Percentiles rank a stretch among this genome's conserved stretches.
These are phyloP conservation scores for Diaporthe longicolla DNA, from an alignment of 2,329 filamentous ascomycete species.

Conservation along the genomic window DNA sequence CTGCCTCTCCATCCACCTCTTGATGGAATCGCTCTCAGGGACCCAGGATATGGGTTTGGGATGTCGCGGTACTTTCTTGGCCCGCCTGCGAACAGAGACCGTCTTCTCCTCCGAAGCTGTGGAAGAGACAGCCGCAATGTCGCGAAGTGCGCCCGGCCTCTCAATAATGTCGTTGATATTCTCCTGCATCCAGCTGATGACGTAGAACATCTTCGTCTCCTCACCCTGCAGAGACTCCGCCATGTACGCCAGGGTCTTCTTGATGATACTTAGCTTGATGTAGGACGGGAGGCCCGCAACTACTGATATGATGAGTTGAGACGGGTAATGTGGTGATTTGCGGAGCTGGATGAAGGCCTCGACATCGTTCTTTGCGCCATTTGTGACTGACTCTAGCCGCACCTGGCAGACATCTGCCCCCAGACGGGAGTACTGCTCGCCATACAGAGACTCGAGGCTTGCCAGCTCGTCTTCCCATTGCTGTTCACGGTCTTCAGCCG, in stretches of 20 bases:
- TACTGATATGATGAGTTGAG: slow-evolving; percentile 77
- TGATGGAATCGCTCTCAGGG: slow-evolving; percentile 70
- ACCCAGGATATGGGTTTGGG: slow-evolving; percentile 76
- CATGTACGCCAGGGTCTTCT: slow-evolving; percentile 81
- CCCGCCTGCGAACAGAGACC: slow-evolving; percentile 46
- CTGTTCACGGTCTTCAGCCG: slow-evolving; percentile 62
- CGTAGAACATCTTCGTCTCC: slow-evolving; percentile 89
- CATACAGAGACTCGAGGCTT: slow-evolving; percentile 89
- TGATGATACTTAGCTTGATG: slow-evolving; percentile 89
- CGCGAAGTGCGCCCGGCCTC: slow-evolving; percentile 84
- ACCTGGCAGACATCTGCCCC: slow-evolving; percentile 79
- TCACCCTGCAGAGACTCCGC: slow-evolving; percentile 81
- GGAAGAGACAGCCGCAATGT: slow-evolving; percentile 84
- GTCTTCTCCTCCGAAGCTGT: slow-evolving; percentile 70
- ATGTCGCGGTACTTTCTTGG: slow-evolving; percentile 58
- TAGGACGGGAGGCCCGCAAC: slow-evolving; percentile 85
- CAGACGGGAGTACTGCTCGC: slow-evolving; percentile 75
- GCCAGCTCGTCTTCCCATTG: slow-evolving; percentile 89
- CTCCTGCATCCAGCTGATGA: slow-evolving; percentile 92
- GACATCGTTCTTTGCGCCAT: slow-evolving; percentile 64
- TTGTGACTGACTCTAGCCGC: slow-evolving; percentile 70
- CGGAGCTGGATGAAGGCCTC: slow-evolving; percentile 76
- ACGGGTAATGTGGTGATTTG: slow-evolving; percentile 81
- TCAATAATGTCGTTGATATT: slow-evolving; percentile 87
- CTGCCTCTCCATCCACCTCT: slow-evolving; percentile 80